These are phyloP conservation scores for Blastobotrys serpentis DNA, from an alignment of 1,139 yeast genomes.

Conservation along the genomic window DNA sequence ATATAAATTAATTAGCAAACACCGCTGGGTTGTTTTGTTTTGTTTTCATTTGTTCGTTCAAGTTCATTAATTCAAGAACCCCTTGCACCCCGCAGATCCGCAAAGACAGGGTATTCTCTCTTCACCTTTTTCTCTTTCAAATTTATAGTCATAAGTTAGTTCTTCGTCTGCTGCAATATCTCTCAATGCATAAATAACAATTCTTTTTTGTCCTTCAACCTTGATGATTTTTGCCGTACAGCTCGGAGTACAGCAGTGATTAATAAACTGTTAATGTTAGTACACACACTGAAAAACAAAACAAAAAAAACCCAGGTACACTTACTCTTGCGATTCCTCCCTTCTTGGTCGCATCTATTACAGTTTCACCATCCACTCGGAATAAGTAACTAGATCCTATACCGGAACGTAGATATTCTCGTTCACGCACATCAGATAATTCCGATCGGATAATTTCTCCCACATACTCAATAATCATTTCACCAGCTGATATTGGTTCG, in stretches of 20 bases:
- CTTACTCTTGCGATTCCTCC: conserved; percentile 76
- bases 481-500: conserved; percentile 91
- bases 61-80: conserved; percentile 68
- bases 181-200: conserved; percentile 88
- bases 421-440: conserved; percentile 90
- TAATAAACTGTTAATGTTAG: conserved; percentile 58
- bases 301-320: background rate
- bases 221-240: conserved; percentile 96
- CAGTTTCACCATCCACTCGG: conserved; percentile 90
- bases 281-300: conserved; percentile 37
- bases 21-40: conserved; percentile 11
- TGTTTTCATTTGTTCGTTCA: background rate
- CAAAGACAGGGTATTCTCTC: conserved; percentile 90
- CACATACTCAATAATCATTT: conserved; percentile 98
- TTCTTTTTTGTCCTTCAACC: conserved; percentile 90
- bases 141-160: conserved; percentile 90
- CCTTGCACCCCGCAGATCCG: conserved; percentile 94
- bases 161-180: conserved; percentile 78
- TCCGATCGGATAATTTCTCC: conserved; percentile 95
- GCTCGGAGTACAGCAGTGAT: conserved; percentile 96
- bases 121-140: conserved; percentile 88
- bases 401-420: conserved; percentile 81
- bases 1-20: background rate
- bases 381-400: conserved; percentile 93
- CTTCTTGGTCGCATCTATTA: conserved; percentile 93